Conservation (phyloP, 2,329 filamentous ascomycete species). For the Pseudogymnoascus sp. region DNA sequence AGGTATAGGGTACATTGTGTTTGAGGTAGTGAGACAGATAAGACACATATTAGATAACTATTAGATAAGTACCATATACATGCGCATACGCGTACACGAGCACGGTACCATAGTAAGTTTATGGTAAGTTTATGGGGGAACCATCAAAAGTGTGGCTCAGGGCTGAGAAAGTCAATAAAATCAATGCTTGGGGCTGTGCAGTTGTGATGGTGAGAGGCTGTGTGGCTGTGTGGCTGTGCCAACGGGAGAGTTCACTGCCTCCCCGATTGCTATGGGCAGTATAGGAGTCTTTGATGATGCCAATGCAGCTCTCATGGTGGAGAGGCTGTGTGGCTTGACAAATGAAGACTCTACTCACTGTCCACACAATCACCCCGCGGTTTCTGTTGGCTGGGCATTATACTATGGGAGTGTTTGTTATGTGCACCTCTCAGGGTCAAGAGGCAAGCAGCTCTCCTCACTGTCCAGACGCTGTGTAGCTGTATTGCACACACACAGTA, state of each 20-base stretch:
- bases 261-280: background rate
- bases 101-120: background rate
- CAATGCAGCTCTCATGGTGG: too few relatives aligned
- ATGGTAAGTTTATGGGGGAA: background rate
- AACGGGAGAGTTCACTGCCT: background rate
- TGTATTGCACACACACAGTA: background rate
- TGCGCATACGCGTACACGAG: background rate
- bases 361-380: background rate
- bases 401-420: too few relatives aligned
- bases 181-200: background rate
- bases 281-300: too few relatives aligned
- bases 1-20: background rate
- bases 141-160: background rate
- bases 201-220: background rate
- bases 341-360: background rate
- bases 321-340: background rate
- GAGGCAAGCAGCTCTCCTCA: background rate
- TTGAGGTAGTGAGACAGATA: background rate
- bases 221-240: background rate
- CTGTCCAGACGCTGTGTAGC: background rate
- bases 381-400: too few relatives aligned
- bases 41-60: background rate
- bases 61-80: background rate
- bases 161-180: background rate
- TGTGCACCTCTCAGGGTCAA: too few relatives aligned